Evolutionary conservation across 169 alveolate genomes (phyloP).

Genomic region (Eimeria acervulina): DNA sequence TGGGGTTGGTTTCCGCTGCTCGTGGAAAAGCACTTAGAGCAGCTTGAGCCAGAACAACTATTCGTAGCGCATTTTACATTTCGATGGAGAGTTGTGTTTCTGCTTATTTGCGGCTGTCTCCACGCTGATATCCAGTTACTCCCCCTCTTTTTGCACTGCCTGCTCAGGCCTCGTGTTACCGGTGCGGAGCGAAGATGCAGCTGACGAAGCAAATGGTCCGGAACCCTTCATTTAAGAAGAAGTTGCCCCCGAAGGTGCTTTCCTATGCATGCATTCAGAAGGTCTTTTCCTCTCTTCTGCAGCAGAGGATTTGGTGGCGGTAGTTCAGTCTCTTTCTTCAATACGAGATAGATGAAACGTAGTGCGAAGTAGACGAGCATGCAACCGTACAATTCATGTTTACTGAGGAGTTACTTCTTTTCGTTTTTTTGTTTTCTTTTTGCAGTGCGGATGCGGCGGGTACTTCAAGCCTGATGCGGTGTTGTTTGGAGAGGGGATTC

Average conservation of each 20-base stretch:
- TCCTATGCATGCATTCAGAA: too few species aligned
- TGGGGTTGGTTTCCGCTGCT: neutral
- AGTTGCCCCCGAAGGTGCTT: slow-evolving; percentile 79
- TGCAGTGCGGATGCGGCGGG: slow-evolving; percentile 81
- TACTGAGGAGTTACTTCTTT: too few species aligned
- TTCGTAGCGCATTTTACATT: neutral
- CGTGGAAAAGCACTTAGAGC: neutral
- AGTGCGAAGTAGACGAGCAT: too few species aligned
- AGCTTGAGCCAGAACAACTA: neutral
- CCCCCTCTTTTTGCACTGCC: too few species aligned
- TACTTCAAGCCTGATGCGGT: slow-evolving; percentile 82
- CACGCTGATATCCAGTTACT: too few species aligned
- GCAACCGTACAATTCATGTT: too few species aligned
- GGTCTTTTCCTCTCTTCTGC: too few species aligned
- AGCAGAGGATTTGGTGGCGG: too few species aligned
- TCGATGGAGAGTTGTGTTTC: neutral
- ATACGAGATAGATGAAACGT: too few species aligned
- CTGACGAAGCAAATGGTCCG: slow-evolving; percentile 57
- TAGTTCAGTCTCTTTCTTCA: too few species aligned
- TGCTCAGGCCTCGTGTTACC: slow-evolving; percentile 67
- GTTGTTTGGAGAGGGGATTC: slow-evolving; percentile 84
- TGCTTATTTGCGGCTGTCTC: neutral
- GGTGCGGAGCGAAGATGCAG: slow-evolving; percentile 67
- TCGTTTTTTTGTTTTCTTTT: neutral
- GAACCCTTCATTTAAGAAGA: slow-evolving; percentile 51